Evolutionary conservation across 805 yeast genomes (phyloP).

Genomic region (Metschnikowia chrysomelidarum): DNA sequence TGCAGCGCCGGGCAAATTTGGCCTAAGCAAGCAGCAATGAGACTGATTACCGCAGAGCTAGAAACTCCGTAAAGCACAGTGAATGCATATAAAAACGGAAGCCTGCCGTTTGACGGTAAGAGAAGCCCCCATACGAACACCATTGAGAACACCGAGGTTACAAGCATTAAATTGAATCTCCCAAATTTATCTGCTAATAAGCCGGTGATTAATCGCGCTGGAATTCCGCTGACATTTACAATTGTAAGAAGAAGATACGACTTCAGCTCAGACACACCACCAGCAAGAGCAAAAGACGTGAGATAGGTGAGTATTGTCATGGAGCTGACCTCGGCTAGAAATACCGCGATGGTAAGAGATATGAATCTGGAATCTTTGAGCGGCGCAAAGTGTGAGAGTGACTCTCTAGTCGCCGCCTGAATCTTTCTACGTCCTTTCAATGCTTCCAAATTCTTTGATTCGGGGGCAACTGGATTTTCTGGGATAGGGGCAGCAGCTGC

Average conservation of each 20-base stretch:
- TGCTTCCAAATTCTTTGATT: slow-evolving; percentile 1
- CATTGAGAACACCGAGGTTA: slow-evolving; percentile 30
- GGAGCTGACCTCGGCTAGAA: slow-evolving; percentile 47
- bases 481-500: neutral
- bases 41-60: slow-evolving; percentile 60
- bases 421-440: too few species aligned
- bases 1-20: slow-evolving; percentile 59
- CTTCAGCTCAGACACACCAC: slow-evolving; percentile 42
- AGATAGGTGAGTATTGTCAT: slow-evolving; percentile 49
- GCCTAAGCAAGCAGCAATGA: slow-evolving; percentile 68
- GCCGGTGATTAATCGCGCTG: slow-evolving; percentile 33
- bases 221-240: slow-evolving; percentile 44
- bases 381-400: slow-evolving; percentile 18
- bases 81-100: slow-evolving; percentile 46
- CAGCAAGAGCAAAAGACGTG: slow-evolving; percentile 51
- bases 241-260: slow-evolving; percentile 49
- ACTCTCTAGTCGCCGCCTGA: neutral
- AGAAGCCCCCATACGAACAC: slow-evolving; percentile 28
- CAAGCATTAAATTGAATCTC: slow-evolving; percentile 49
- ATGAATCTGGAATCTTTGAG: slow-evolving; percentile 45
- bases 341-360: slow-evolving; percentile 40
- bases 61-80: slow-evolving; percentile 56
- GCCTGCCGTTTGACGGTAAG: slow-evolving; percentile 29
- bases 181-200: slow-evolving; percentile 40
- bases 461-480: neutral